Evolutionary conservation across 306 rosid species (phyloP), one percentile per base, ranked within the genome.

Genomic region (Quercus rubra): DNA sequence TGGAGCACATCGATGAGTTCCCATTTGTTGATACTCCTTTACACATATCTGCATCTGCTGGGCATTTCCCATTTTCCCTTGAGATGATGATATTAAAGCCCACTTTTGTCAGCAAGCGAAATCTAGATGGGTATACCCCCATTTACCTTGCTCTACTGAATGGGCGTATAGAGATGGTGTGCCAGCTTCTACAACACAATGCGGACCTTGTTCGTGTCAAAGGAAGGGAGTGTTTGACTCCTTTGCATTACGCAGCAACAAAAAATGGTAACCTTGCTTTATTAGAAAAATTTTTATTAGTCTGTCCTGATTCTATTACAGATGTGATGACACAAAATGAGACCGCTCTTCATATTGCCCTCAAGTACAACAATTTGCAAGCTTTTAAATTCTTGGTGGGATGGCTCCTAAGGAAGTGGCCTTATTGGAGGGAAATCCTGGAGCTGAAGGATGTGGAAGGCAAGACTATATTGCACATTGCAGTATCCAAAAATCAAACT

Each of bases 71-170:
- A 33, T 82, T 87, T n/a, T 77, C 83, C 51, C 2, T 80, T 21
- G 88, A 87, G 80, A 77, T 87, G 9, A 75, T 82, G 76, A 84
- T 78, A 20, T 52, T 87, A 19, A 87, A 87, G 28, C 88, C 90
- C 20, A 70, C 83, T 0, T 87, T 79, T 25, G 71, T 81, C 0
- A 76, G 86, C 80, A 84, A 87, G 85, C 77, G 30, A 30, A 87
- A 87, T 8, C 79, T 19, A 69, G 14, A 80, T 4, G 86, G 88
- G 0, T 68, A 33, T 5, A 77, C 75, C 20, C 86, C 90, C 27
- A 69, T 82, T 38, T 85, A 84, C 77, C 62, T 87, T 14, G 86
- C 90, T 5, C 54, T 84, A 66, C 79, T 76, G 4, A 57, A 87
- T 33, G 35, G 68, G 6, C 67, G 68, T 52, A 74, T 25, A 6